Evolutionary conservation across 2,329 filamentous ascomycete species (phyloP).

Genomic region (Aspergillus fijiensis): DNA sequence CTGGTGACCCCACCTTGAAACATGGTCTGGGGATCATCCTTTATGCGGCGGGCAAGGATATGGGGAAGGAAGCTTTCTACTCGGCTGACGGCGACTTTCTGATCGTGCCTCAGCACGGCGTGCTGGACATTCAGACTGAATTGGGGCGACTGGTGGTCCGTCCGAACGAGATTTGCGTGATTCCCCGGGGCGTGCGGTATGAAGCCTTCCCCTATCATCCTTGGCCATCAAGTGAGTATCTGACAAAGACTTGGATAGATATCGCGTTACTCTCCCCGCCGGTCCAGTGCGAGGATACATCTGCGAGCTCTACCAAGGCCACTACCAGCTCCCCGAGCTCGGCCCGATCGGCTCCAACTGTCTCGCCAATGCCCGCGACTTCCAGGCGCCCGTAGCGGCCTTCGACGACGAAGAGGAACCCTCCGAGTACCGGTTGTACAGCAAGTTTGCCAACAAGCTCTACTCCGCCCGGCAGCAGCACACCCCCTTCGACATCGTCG

Average conservation of each 20-base stretch:
- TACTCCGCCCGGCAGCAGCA: constrained; percentile 67
- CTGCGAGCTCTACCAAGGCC: constrained; percentile 70
- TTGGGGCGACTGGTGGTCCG: constrained; percentile 72
- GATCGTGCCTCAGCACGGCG: constrained; percentile 72
- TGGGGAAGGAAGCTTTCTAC: constrained; percentile 79
- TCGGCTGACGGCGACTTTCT: constrained; percentile 78
- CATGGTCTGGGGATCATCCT: constrained; percentile 76
- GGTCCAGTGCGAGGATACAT: constrained; percentile 70
- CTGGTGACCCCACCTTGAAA: constrained; percentile 78
- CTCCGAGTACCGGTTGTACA: constrained; percentile 56
- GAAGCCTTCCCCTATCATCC: not conserved
- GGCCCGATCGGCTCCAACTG: constrained; percentile 73
- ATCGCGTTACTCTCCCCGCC: constrained; percentile 65
- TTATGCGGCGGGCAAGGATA: constrained; percentile 75
- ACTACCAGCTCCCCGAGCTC: constrained; percentile 70
- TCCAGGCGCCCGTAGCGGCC: constrained; percentile 68
- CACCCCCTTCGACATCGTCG: constrained; percentile 75
- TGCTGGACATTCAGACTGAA: constrained; percentile 74
- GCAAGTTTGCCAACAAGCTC: constrained; percentile 67
- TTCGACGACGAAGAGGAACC: constrained; percentile 61
- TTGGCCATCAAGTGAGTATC: not conserved
- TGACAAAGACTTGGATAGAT: constrained; percentile 39
- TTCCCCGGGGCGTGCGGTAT: constrained; percentile 67
- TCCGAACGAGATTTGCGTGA: constrained; percentile 74
- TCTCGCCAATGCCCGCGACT: constrained; percentile 73